These are phyloP conservation scores for Malus hybrid DNA, from an alignment of 331 rosid genomes.

Conservation along the genomic window DNA sequence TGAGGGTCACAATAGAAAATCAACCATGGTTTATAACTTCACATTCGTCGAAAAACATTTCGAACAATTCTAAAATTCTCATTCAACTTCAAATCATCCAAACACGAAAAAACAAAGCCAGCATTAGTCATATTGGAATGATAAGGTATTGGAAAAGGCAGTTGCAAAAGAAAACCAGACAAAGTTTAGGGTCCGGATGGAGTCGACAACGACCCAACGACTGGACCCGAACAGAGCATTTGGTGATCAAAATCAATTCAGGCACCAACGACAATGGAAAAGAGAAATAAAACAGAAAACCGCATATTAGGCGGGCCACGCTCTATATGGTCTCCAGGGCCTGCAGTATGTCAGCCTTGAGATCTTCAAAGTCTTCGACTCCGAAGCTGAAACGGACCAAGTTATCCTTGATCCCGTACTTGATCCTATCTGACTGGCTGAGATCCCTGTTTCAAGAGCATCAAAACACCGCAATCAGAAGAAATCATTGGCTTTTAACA, in stretches of 20 bases:
- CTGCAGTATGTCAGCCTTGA: conserved; percentile 72
- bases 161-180: not conserved
- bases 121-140: not conserved
- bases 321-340: conserved; percentile 60
- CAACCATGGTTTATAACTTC: not conserved
- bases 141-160: not conserved
- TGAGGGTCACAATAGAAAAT: too few species aligned
- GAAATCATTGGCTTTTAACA: not conserved
- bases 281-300: not conserved
- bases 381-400: conserved; percentile 97
- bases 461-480: not conserved
- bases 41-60: not conserved
- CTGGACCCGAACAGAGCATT: not conserved
- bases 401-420: conserved; percentile 68
- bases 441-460: conserved; percentile 63
- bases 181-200: not conserved
- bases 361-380: conserved; percentile 72
- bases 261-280: not conserved
- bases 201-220: not conserved
- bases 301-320: not conserved
- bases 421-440: conserved; percentile 52
- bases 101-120: not conserved
- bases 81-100: not conserved
- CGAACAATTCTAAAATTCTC: not conserved
- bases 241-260: conserved; percentile 2